phyloP scores from a whole-genome alignment of 257 asterid species.

The Oldenlandia corymbosa region DNA sequence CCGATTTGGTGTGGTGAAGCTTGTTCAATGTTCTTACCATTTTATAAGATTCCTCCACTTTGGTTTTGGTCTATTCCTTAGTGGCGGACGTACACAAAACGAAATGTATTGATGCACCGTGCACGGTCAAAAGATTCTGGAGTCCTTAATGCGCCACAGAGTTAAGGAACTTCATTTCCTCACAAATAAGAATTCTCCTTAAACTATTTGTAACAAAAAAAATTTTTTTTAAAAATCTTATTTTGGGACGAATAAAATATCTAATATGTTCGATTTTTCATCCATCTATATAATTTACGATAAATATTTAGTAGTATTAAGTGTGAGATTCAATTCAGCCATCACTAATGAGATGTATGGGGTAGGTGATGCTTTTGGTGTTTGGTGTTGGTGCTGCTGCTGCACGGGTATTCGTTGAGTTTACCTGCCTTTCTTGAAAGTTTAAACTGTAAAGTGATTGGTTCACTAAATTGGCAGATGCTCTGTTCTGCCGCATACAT shows the following conservation, averaged over 20 bases:
- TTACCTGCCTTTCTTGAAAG: background rate
- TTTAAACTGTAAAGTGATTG: background rate
- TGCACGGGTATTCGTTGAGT: background rate
- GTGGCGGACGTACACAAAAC: background rate
- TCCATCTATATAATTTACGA: too few relatives aligned
- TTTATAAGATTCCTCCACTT: too few relatives aligned
- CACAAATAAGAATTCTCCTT: too few relatives aligned
- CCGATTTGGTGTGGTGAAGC: background rate
- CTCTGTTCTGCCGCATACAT: slow-evolving; percentile 6
- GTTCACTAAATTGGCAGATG: slow-evolving; percentile 6
- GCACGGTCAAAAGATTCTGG: slow-evolving; percentile 3
- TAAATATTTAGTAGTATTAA: too few relatives aligned
- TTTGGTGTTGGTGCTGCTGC: background rate
- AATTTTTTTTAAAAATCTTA: too few relatives aligned
- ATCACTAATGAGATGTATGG: background rate
- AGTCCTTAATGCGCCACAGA: background rate
- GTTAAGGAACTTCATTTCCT: too few relatives aligned
- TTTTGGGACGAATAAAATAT: too few relatives aligned
- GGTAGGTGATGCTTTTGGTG: background rate
- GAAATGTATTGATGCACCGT: background rate
- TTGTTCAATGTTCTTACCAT: too few relatives aligned
- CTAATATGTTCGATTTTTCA: too few relatives aligned
- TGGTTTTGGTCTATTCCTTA: background rate
- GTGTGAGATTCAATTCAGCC: too few relatives aligned
- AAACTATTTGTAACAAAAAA: too few relatives aligned